These are phyloP conservation scores for Alternaria infectoria DNA, from an alignment of 2,329 filamentous ascomycete species.

Conservation along the genomic window DNA sequence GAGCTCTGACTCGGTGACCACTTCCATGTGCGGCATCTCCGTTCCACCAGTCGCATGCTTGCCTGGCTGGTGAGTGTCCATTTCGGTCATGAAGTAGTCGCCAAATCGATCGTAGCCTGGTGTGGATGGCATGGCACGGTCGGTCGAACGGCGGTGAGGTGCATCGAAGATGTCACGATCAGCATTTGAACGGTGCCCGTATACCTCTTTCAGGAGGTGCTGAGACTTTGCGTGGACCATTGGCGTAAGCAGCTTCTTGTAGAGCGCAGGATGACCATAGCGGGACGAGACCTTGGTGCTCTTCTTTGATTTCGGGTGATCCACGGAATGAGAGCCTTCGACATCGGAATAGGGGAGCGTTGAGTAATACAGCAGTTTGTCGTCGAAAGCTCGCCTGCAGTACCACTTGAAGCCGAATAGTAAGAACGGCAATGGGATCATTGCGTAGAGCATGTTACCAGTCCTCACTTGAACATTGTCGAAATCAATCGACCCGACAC, in stretches of 20 bases:
- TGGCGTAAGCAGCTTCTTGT: conserved; percentile 66
- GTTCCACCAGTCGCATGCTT: conserved; percentile 43
- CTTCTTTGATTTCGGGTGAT: conserved; percentile 37
- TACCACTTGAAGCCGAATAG: conserved; percentile 85
- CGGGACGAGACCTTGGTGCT: conserved; percentile 71
- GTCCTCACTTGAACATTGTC: conserved; percentile 19
- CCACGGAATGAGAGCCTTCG: conserved; percentile 55
- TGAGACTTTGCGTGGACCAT: conserved; percentile 94
- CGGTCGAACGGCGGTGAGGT: conserved; percentile 33
- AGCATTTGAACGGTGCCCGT: conserved; percentile 76
- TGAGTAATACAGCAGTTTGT: conserved; percentile 79
- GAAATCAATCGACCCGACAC: conserved; percentile 54
- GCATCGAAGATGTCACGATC: conserved; percentile 43
- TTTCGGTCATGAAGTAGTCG: conserved; percentile 80
- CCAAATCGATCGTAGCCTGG: conserved; percentile 67
- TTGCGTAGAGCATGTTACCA: conserved; percentile 66
- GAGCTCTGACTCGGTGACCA: conserved; percentile 82
- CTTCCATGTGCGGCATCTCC: conserved; percentile 71
- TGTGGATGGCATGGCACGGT: conserved; percentile 54
- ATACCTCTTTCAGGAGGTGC: conserved; percentile 81
- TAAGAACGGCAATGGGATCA: conserved; percentile 78
- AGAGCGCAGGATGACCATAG: conserved; percentile 90
- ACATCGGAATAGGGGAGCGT: conserved; percentile 60
- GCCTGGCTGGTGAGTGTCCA: conserved; percentile 65
- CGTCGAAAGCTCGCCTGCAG: conserved; percentile 76